phyloP scores from a whole-genome alignment of 169 alveolate genomes.

The Amoebophrya sp. region DNA sequence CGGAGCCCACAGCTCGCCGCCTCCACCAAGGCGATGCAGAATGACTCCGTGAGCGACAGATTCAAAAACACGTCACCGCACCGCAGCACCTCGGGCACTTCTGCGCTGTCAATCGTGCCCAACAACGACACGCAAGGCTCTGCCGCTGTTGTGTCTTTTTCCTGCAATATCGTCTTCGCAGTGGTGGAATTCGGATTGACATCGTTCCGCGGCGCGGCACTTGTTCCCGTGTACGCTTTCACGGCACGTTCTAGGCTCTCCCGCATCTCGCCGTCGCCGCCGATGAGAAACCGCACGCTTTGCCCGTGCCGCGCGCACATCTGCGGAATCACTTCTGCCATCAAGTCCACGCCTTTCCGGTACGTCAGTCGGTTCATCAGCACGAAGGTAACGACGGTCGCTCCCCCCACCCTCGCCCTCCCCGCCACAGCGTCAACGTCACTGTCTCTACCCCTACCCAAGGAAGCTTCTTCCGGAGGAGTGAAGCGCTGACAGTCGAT shows the following conservation, averaged over 20 bases:
- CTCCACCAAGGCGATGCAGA: slow-evolving; percentile 87
- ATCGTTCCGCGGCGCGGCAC: background rate
- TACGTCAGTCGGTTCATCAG: slow-evolving; percentile 79
- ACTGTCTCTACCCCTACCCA: no score
- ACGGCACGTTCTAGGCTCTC: background rate
- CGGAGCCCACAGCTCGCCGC: slow-evolving; percentile 91
- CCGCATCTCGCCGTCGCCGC: background rate
- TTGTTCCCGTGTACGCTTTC: background rate
- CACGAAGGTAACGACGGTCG: slow-evolving; percentile 30
- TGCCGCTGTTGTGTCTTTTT: no score
- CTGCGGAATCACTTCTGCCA: slow-evolving; percentile 80
- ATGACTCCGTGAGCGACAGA: slow-evolving; percentile 88
- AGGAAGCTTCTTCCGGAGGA: background rate
- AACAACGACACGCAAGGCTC: background rate
- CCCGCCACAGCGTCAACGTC: no score
- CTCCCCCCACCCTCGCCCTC: no score
- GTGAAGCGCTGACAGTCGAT: background rate
- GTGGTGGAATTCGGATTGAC: background rate
- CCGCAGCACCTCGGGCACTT: slow-evolving; percentile 77
- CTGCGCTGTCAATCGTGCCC: background rate
- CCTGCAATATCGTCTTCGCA: no score
- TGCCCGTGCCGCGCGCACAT: slow-evolving; percentile 53
- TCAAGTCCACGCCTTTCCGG: slow-evolving; percentile 86
- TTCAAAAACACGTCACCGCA: slow-evolving; percentile 89
- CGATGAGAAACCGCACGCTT: background rate